Conservation (phyloP, 495 filamentous ascomycete species). For the Trichodelitschia bisporula region DNA sequence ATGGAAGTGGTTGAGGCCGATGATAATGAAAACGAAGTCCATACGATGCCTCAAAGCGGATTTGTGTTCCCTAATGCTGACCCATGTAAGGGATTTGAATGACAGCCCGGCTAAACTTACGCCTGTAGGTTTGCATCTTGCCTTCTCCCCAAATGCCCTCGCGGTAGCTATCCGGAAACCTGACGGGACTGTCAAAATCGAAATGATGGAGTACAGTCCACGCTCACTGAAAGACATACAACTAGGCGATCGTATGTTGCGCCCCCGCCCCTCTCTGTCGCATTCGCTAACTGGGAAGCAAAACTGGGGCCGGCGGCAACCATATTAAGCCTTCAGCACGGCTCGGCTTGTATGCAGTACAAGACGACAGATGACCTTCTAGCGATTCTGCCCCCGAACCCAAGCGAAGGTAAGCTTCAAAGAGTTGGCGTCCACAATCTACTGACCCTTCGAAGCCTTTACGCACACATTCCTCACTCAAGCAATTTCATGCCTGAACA, state of each 20-base stretch:
- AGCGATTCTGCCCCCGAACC: slow-evolving; percentile 24
- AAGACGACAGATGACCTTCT: slow-evolving; percentile 52
- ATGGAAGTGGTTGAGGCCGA: slow-evolving; percentile 38
- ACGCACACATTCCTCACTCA: too few relatives aligned
- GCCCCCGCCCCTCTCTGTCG: neutral
- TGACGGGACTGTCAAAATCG: slow-evolving; percentile 38
- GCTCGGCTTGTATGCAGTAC: slow-evolving; percentile 27
- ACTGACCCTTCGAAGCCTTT: slow-evolving; percentile 38
- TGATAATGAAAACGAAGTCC: slow-evolving; percentile 35
- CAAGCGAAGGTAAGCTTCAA: slow-evolving; percentile 2
- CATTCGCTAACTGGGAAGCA: too few relatives aligned
- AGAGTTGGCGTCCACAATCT: slow-evolving; percentile 1
- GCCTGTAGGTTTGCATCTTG: too few relatives aligned
- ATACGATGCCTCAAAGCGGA: slow-evolving; percentile 43
- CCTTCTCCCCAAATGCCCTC: slow-evolving; percentile 53
- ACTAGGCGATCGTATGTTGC: neutral
- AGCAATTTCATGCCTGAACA: too few relatives aligned
- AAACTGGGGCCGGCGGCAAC: too few relatives aligned
- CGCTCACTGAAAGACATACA: neutral
- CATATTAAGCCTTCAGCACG: slow-evolving; percentile 36
- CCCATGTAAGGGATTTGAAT: slow-evolving; percentile 22
- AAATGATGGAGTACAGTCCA: slow-evolving; percentile 27
- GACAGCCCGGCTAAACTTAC: too few relatives aligned
- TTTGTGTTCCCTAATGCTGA: slow-evolving; percentile 34
- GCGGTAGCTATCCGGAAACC: slow-evolving; percentile 37